Percentiles rank a stretch among this genome's conserved stretches.
Evolutionary conservation across 257 asterid species (phyloP).

Genomic region (Salvia splendens): DNA sequence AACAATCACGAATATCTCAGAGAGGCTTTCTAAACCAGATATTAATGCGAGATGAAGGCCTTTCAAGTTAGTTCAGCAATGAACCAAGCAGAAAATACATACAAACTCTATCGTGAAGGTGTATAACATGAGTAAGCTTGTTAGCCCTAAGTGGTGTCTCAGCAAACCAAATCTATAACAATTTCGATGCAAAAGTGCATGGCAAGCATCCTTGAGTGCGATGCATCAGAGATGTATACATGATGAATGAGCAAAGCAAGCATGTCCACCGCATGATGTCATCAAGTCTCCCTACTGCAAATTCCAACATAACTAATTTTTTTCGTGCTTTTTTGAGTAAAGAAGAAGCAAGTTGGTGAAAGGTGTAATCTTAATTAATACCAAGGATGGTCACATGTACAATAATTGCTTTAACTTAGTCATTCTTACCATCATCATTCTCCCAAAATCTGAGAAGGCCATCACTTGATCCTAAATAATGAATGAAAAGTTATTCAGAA

Average conservation of each 20-base stretch:
- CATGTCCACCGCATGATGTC: no score
- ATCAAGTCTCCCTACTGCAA: no score
- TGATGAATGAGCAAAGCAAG: background rate
- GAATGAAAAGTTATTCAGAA: constrained; percentile 14
- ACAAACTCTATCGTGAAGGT: no score
- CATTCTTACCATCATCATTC: constrained; percentile 82
- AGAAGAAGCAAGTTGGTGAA: constrained; percentile 9
- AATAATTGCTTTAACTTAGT: background rate
- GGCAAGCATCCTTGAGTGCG: background rate
- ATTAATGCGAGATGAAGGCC: no score
- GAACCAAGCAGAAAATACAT: no score
- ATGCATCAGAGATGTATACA: background rate
- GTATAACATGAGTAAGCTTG: background rate
- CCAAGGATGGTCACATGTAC: background rate
- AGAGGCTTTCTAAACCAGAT: background rate
- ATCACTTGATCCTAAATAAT: constrained; percentile 77
- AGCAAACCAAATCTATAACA: background rate
- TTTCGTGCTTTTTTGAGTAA: background rate
- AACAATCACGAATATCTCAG: background rate
- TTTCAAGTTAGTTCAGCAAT: no score
- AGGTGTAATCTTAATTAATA: background rate
- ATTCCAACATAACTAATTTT: no score
- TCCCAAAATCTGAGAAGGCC: constrained; percentile 96
- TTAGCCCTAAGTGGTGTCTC: background rate
- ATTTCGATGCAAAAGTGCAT: background rate